phyloP scores from a whole-genome alignment of 2,329 filamentous ascomycete species.

The Ophiostoma ips region DNA sequence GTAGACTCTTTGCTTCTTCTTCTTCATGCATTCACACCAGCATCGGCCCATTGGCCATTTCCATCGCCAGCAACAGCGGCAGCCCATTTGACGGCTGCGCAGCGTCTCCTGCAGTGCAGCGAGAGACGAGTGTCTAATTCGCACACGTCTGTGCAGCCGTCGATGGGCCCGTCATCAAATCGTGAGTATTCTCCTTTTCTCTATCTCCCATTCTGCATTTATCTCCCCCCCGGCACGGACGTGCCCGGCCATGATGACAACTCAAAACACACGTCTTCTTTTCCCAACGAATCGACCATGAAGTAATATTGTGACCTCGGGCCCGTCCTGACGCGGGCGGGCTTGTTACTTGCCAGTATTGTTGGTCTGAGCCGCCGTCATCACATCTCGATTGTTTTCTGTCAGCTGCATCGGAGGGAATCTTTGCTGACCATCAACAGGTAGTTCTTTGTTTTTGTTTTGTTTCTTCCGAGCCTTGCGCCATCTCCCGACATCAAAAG shows the following conservation, averaged over 20 bases:
- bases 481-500: too few species aligned
- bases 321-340: constrained; percentile 34
- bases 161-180: neutral
- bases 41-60: neutral
- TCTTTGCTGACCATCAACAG: neutral
- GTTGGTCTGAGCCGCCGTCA: constrained; percentile 13
- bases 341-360: constrained; percentile 90
- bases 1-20: neutral
- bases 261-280: constrained; percentile 58
- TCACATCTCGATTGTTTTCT: too few species aligned
- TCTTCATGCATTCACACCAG: neutral
- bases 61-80: neutral
- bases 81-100: neutral
- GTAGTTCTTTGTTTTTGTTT: neutral
- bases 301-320: constrained; percentile 57
- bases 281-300: constrained; percentile 81
- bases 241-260: constrained; percentile 54
- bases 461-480: too few species aligned
- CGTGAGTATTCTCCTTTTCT: constrained; percentile 1
- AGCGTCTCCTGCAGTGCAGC: neutral
- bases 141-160: neutral
- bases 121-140: neutral
- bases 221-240: neutral
- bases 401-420: neutral
- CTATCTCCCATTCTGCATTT: neutral